These are phyloP conservation scores for Monilinia polystroma DNA, from an alignment of 2,329 filamentous ascomycete species.

Conservation along the genomic window DNA sequence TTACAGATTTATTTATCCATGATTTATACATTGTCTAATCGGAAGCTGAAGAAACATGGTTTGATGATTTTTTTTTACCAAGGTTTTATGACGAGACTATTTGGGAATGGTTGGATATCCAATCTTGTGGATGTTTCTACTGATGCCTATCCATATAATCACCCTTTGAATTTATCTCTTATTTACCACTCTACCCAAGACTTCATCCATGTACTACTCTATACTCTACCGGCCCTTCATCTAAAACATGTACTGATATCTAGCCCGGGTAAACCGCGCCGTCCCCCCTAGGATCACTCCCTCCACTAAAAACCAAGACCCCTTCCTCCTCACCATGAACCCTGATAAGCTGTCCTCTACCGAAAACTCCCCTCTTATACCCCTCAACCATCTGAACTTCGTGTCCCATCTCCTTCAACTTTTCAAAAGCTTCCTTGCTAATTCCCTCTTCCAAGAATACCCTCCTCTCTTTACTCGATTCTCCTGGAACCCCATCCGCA, in stretches of 20 bases:
- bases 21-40: too few relatives aligned
- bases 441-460: conserved; percentile 87
- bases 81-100: too few relatives aligned
- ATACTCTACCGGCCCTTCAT: background rate
- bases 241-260: background rate
- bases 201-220: background rate
- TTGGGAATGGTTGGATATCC: too few relatives aligned
- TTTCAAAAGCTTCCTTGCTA: conserved; percentile 62
- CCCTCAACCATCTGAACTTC: conserved; percentile 67
- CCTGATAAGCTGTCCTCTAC: conserved; percentile 82
- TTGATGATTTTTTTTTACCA: too few relatives aligned
- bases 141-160: too few relatives aligned
- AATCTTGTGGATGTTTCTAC: too few relatives aligned
- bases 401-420: conserved; percentile 70
- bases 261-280: conserved; percentile 60
- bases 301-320: conserved; percentile 77
- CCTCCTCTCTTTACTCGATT: conserved; percentile 52
- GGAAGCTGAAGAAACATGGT: too few relatives aligned
- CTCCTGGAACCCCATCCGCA: conserved; percentile 62
- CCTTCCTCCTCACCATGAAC: conserved; percentile 64
- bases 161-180: too few relatives aligned
- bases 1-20: too few relatives aligned
- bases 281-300: conserved; percentile 85
- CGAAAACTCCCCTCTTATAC: conserved; percentile 68
- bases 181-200: background rate